A percentile compares a stretch with the other conserved stretches of the same genome.
These are phyloP conservation scores for Coriolopsis trogii DNA, from an alignment of 1,284 basidiomycete species.

Conservation along the genomic window DNA sequence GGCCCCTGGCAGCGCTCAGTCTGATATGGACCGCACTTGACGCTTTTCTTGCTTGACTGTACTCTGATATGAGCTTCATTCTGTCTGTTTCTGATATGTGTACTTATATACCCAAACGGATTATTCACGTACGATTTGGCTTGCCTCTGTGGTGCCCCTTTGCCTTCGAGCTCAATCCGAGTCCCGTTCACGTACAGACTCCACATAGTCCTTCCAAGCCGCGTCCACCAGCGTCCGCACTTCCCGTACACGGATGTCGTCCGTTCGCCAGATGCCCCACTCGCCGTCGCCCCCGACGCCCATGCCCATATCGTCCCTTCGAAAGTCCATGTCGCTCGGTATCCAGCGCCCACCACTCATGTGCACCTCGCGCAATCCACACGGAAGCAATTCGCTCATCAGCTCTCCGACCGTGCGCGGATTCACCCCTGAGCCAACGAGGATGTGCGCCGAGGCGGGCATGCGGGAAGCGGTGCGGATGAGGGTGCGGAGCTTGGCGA, in stretches of 20 bases:
- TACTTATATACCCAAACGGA: too few species aligned
- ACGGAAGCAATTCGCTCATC: conserved; percentile 50
- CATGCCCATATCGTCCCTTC: conserved; percentile 69
- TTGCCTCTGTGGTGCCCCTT: neutral
- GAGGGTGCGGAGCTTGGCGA: conserved; percentile 48
- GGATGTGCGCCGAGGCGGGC: conserved; percentile 43
- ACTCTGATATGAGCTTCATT: too few species aligned
- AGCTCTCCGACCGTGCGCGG: conserved; percentile 50
- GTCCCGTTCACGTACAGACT: too few species aligned
- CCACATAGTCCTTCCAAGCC: conserved; percentile 10
- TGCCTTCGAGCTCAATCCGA: neutral
- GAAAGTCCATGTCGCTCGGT: conserved; percentile 52
- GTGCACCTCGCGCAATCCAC: conserved; percentile 68
- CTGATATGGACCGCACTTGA: too few species aligned
- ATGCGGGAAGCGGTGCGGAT: conserved; percentile 29
- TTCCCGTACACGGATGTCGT: conserved; percentile 49
- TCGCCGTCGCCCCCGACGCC: conserved; percentile 55
- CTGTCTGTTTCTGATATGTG: too few species aligned
- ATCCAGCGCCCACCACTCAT: conserved; percentile 69
- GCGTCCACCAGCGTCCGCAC: conserved; percentile 53
- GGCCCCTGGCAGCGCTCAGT: too few species aligned
- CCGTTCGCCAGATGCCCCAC: conserved; percentile 71
- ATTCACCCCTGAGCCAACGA: conserved; percentile 77
- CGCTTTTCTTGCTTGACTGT: too few species aligned
- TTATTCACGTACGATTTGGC: too few species aligned